Percentiles rank a stretch among this genome's conserved stretches.
These are phyloP conservation scores for Lizonia empirigonia DNA, from an alignment of 2,329 filamentous ascomycete genomes.

Conservation along the genomic window DNA sequence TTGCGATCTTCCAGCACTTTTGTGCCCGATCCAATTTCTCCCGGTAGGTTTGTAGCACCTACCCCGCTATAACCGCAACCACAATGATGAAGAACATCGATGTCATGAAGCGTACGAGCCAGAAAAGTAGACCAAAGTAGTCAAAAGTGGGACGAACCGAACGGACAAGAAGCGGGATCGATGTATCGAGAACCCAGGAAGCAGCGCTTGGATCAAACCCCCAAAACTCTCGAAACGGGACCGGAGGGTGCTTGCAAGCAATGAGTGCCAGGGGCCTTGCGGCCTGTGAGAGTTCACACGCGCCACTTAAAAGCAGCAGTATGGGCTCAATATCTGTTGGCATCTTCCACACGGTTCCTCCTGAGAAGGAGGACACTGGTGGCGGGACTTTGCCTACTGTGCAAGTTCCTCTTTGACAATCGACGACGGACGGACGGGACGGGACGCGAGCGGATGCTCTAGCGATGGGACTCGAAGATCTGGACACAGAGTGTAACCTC, in stretches of 20 bases:
- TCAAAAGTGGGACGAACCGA: slow-evolving; percentile 4
- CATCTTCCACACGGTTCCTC: slow-evolving; percentile 34
- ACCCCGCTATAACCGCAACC: slow-evolving; percentile 15
- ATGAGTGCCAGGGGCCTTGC: slow-evolving; percentile 33
- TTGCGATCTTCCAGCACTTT: slow-evolving; percentile 32
- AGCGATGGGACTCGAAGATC: slow-evolving; percentile 9
- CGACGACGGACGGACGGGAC: slow-evolving; percentile 18
- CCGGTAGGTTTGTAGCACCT: slow-evolving; percentile 23
- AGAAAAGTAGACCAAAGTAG: slow-evolving; percentile 2
- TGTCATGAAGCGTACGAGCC: background rate
- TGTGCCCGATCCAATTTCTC: slow-evolving; percentile 30
- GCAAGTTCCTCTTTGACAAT: slow-evolving; percentile 23
- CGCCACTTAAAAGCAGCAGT: slow-evolving; percentile 5
- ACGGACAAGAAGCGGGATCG: slow-evolving; percentile 5
- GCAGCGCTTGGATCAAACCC: slow-evolving; percentile 14
- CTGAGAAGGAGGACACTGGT: slow-evolving; percentile 27
- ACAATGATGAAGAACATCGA: slow-evolving; percentile 1
- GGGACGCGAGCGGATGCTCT: slow-evolving; percentile 12
- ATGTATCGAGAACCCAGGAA: slow-evolving; percentile 6
- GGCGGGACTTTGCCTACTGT: slow-evolving; percentile 33
- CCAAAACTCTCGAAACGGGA: slow-evolving; percentile 3
- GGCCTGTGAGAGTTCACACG: slow-evolving; percentile 30
- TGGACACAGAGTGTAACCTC: slow-evolving; percentile 14
- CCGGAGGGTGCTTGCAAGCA: slow-evolving; percentile 28
- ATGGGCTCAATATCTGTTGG: slow-evolving; percentile 33